phyloP scores from a whole-genome alignment of 768 basidiomycete species.

The Albatrellus ellisii region DNA sequence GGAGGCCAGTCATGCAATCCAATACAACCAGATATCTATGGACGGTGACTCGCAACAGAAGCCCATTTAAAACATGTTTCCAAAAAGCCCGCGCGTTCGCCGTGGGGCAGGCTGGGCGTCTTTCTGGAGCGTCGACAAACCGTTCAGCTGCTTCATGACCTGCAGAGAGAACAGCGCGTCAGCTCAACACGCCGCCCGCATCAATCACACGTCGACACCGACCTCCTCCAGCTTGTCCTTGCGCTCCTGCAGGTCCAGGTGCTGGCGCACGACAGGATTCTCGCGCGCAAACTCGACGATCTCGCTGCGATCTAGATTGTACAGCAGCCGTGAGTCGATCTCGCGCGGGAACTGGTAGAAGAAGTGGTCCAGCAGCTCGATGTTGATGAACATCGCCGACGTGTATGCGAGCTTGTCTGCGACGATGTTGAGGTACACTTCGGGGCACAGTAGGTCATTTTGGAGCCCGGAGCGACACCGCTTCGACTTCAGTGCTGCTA shows the following conservation, averaged over 20 bases:
- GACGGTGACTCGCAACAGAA: not conserved
- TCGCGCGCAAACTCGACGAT: slow-evolving; percentile 89
- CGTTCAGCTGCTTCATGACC: slow-evolving; percentile 95
- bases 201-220: slow-evolving; percentile 6
- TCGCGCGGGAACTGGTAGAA: slow-evolving; percentile 99
- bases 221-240: slow-evolving; percentile 98
- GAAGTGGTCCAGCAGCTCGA: slow-evolving; percentile 95
- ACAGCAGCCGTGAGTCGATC: slow-evolving; percentile 87
- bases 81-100: slow-evolving; percentile 69
- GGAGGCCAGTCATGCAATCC: not conserved
- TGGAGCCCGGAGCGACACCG: slow-evolving; percentile 83
- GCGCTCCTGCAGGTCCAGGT: slow-evolving; percentile 89
- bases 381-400: slow-evolving; percentile 97
- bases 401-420: slow-evolving; percentile 95
- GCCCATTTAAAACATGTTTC: slow-evolving; percentile 47
- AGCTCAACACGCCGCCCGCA: not conserved
- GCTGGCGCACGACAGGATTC: slow-evolving; percentile 78
- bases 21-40: not conserved
- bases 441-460: slow-evolving; percentile 85
- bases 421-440: slow-evolving; percentile 92
- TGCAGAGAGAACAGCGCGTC: slow-evolving; percentile 19
- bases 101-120: slow-evolving; percentile 66
- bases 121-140: slow-evolving; percentile 76
- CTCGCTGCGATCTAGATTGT: slow-evolving; percentile 85
- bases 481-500: slow-evolving; percentile 77